Evolutionary conservation across 345 rosid genomes (phyloP).

Genomic region (Euphorbia pulcherrima): DNA sequence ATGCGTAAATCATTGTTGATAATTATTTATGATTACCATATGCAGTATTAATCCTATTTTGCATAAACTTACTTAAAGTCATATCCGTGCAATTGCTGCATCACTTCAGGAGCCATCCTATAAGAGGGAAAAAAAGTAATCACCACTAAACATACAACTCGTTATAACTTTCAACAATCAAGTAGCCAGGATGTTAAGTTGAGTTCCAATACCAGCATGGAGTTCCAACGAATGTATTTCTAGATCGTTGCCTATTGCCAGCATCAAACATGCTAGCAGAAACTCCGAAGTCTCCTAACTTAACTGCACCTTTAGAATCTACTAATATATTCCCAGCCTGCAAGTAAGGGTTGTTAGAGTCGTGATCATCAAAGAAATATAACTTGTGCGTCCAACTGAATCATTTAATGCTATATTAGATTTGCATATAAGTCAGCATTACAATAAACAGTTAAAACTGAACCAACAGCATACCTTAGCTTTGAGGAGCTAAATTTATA

Average conservation of each 20-base stretch:
- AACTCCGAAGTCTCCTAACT: constrained; percentile 96
- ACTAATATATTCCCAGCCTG: constrained; percentile 95
- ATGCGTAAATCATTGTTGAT: too few species aligned
- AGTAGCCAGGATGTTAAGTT: background rate
- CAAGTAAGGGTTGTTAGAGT: constrained; percentile 14
- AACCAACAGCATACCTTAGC: background rate
- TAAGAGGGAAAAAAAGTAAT: constrained; percentile 14
- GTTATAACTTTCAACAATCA: background rate
- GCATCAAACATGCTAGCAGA: constrained; percentile 98
- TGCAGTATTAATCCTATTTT: background rate
- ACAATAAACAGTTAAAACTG: background rate
- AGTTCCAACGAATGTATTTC: constrained; percentile 98
- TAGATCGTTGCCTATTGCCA: constrained; percentile 91
- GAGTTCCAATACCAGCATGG: constrained; percentile 74
- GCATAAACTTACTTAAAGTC: constrained; percentile 72
- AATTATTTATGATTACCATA: too few species aligned
- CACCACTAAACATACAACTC: background rate
- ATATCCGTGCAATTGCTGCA: constrained; percentile 99
- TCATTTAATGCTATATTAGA: background rate
- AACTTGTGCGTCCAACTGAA: background rate
- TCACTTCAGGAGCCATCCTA: constrained; percentile 99
- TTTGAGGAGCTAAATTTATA: background rate
- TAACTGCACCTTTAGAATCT: constrained; percentile 72
- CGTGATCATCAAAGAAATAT: background rate
- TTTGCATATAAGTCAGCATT: background rate